Evolutionary conservation across 192 early-diverging fungal species (phyloP).

Genomic region (Geranomyces michiganensis): DNA sequence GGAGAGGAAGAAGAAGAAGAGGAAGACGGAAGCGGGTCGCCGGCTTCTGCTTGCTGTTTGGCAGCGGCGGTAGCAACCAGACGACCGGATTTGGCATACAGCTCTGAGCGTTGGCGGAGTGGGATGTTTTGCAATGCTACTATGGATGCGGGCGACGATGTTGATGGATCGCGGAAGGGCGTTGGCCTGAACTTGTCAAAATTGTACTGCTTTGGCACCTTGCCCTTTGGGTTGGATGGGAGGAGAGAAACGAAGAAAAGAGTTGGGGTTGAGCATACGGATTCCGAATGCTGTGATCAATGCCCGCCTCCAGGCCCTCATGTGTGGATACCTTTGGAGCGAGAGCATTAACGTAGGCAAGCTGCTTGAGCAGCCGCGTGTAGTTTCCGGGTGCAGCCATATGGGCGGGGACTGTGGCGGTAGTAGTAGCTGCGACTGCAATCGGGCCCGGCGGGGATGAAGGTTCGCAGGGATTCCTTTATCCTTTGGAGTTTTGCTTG

Average conservation of each 20-base stretch:
- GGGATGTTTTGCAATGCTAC: slow-evolving; percentile 26
- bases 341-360: slow-evolving; percentile 27
- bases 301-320: background rate
- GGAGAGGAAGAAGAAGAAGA: background rate
- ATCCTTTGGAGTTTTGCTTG: no score
- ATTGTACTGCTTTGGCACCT: slow-evolving; percentile 31
- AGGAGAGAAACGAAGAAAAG: background rate
- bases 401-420: no score
- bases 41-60: no score
- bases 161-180: slow-evolving; percentile 15
- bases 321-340: slow-evolving; percentile 32
- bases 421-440: no score
- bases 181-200: slow-evolving; percentile 19
- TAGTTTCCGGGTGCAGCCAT: background rate
- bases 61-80: background rate
- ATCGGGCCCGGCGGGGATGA: no score
- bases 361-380: slow-evolving; percentile 9
- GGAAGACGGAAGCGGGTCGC: background rate
- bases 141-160: background rate
- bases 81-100: slow-evolving; percentile 18
- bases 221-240: background rate
- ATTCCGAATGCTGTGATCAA: no score
- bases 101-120: slow-evolving; percentile 11
- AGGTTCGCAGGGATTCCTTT: no score
- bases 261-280: no score